Conservation (phyloP, 345 rosid species). For the Abelmoschus esculentus region DNA sequence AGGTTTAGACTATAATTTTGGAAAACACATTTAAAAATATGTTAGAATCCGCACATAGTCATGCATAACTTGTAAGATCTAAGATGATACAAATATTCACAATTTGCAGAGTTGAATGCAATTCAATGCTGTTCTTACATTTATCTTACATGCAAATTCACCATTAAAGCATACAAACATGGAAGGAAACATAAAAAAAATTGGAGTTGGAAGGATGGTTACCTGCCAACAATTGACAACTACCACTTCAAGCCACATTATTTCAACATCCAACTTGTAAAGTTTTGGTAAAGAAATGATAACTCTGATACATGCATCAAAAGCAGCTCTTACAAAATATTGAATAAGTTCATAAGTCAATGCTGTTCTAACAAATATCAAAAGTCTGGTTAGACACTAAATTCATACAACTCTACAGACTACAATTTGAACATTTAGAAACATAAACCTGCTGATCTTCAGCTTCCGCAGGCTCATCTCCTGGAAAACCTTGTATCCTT, state of each 20-base stretch:
- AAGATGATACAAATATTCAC: too few relatives aligned
- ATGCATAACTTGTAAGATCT: too few relatives aligned
- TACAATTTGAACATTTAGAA: not conserved
- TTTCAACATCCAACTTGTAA: not conserved
- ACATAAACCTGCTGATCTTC: not conserved
- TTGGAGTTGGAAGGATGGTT: not conserved
- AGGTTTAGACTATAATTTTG: not conserved
- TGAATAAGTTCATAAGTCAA: not conserved
- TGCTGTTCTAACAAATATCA: not conserved
- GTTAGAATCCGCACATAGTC: too few relatives aligned
- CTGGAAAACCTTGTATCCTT: not conserved
- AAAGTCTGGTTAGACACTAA: not conserved
- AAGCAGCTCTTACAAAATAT: not conserved
- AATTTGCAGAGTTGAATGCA: too few relatives aligned
- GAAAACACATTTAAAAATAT: not conserved
- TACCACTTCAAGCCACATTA: not conserved
- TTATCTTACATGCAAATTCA: too few relatives aligned
- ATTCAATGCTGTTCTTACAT: too few relatives aligned
- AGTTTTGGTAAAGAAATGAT: not conserved
- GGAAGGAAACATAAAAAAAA: not conserved
- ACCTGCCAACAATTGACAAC: not conserved
- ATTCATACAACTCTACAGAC: not conserved
- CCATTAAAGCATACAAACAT: not conserved
- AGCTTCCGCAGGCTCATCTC: not conserved
- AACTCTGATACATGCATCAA: not conserved